Evolutionary conservation across 2,329 filamentous ascomycete species (phyloP), one percentile per base, ranked within the genome.

Genomic region (Epichloe uncinata): DNA sequence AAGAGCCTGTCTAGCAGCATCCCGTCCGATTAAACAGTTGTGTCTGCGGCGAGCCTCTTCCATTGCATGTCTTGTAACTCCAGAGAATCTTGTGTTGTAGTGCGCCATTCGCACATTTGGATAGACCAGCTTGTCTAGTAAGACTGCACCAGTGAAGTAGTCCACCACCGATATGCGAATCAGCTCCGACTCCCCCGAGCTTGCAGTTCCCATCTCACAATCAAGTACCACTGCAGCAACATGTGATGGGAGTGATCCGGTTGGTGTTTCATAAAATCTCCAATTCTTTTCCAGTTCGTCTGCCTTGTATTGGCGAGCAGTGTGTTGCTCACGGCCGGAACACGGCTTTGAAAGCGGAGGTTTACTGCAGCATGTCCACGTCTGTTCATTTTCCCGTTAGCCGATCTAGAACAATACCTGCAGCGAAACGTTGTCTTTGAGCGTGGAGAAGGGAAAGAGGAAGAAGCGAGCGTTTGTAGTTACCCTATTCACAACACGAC

Each of bases 181-280:
- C 7, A 79, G 61, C 53, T 78, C 74, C 0, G 62, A 59, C 9
- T 78, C 73, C 70, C 71, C 68, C 5, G 61, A 61, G 8, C 56
- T 54, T 1, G 70, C 62, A 0, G 64, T 68, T n/a, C 75, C 75
- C 73, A 79, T 78, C 54, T 79, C 75, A 53, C 76, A 79, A 53
- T 78, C 74, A 3, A 80, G 61, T 0, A 69, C 73, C 3, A 79
- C 68, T 2, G 58, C 64, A 42, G 38, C 52, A n/a, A 54, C 53
- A 13, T 47, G 52, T 15, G 26, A 42, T 6, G 35, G 26, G 3
- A 40, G 36, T 2, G 45, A 11, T 6, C 42, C 38, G 11, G 37
- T 26, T 1, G 33, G 16, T 0, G 61, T 64, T 16, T 48, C 22
- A 34, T 58, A 52, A 49, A 58, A 60, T 13, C 22, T 41, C 62